Evolutionary conservation across 495 filamentous ascomycete genomes (phyloP).

Genomic region (Tuber melanosporum): DNA sequence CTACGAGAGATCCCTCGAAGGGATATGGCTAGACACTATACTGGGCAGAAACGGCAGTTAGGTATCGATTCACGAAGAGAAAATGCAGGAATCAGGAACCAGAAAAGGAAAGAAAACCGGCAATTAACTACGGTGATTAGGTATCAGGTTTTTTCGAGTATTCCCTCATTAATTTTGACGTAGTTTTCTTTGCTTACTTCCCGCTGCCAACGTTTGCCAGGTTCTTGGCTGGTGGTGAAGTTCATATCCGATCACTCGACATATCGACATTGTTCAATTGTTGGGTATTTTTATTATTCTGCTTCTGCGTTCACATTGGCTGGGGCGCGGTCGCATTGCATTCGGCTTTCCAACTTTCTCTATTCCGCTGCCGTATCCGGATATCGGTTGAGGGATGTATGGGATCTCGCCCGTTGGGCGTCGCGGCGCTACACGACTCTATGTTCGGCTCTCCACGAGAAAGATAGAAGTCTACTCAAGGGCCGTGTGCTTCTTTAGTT

Average conservation of each 20-base stretch:
- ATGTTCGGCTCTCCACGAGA: not conserved
- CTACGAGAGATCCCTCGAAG: not conserved
- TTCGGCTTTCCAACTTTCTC: not conserved
- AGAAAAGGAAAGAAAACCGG: not conserved
- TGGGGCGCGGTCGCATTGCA: not conserved
- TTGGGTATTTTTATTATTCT: not conserved
- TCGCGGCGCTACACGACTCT: not conserved
- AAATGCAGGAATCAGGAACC: slow-evolving; percentile 9
- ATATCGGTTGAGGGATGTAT: not conserved
- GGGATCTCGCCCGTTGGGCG: not conserved
- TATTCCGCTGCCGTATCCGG: not conserved
- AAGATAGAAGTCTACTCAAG: not conserved
- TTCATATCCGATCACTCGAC: not conserved
- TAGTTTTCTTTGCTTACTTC: no score
- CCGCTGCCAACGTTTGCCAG: no score
- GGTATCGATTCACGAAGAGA: not conserved
- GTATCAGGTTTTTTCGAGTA: no score
- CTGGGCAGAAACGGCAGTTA: slow-evolving; percentile 3
- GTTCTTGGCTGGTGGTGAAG: no score
- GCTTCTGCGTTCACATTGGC: not conserved
- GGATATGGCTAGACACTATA: slow-evolving; percentile 5
- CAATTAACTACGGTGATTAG: no score
- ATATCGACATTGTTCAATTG: not conserved
- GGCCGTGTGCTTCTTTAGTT: not conserved
- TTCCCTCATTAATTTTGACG: no score